Evolutionary conservation across 805 yeast genomes (phyloP), one percentile per base, ranked within the genome.

Genomic region (Millerozyma miso): DNA sequence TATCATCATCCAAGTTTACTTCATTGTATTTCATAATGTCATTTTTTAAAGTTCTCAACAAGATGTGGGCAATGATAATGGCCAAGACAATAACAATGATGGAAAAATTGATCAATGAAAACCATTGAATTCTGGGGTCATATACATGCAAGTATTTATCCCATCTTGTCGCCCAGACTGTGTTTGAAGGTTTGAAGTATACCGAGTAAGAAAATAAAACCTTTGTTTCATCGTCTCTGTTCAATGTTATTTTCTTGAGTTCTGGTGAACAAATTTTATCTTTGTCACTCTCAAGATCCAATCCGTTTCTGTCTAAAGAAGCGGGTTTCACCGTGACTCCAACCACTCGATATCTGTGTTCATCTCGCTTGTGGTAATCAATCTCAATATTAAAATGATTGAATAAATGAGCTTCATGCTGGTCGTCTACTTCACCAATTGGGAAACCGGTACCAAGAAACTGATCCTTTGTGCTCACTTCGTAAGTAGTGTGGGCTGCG

Each of bases 91-190:
- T 48, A 5, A 89, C 97, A 54, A 91, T 79, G 42, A 90, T 62
- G 3, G 95, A 81, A 49, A 95, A 88, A 67, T 89, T 89, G 51
- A 89, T 69, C 54, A 93, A 77, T 1, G 97, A 88, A 56, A 89
- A 87, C 97, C 98, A 91, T 68, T 93, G 97, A 53, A 93, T 86
- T 59, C 85, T 84, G 44, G 97, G 95, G 59, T 88, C 96, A 60
- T 83, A 85, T 18, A 86, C 93, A 54, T 88, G 95, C 56, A 93
- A 73, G 61, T 93, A 93, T 64, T 88, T 88, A 64, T 93, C 99
- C 99, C 99, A 93, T 69, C 99, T 82, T 2, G 98, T 91, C 29
- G 97, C 98, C 98, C 98, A 93, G 3, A 81, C 79, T 2, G 93
- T 86, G 4, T 71, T 73, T 6, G 91, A 83, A 42, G 76, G 77